These are phyloP conservation scores for Glycine soja DNA, from an alignment of 306 rosid genomes.

Conservation along the genomic window DNA sequence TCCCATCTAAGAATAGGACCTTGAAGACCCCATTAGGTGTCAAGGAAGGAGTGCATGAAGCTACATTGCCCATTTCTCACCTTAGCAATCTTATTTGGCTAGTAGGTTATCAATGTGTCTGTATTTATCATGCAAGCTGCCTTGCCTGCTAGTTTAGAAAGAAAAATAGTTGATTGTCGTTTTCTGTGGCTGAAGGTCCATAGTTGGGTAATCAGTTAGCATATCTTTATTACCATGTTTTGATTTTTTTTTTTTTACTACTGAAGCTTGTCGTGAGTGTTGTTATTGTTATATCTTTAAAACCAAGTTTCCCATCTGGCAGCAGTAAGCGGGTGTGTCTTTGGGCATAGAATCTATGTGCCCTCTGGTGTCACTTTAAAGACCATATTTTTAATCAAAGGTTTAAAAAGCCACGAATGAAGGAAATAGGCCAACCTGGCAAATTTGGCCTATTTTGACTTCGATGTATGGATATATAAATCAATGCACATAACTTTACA, in stretches of 20 bases:
- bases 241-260: conserved; percentile 10
- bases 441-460: conserved; percentile 47
- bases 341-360: conserved; percentile 13
- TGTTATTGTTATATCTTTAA: conserved; percentile 11
- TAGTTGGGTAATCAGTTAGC: conserved; percentile 52
- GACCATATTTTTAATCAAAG: conserved; percentile 7
- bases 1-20: conserved; percentile 67
- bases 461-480: conserved; percentile 24
- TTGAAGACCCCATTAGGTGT: conserved; percentile 54
- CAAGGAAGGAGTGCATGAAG: conserved; percentile 75
- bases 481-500: conserved; percentile 23
- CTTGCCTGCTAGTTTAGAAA: conserved; percentile 41
- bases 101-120: conserved; percentile 29
- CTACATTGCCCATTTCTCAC: conserved; percentile 72
- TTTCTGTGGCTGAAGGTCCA: conserved; percentile 41
- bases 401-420: conserved; percentile 46
- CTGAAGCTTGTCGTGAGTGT: conserved; percentile 42
- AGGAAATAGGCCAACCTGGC: conserved; percentile 52
- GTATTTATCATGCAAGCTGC: conserved; percentile 48
- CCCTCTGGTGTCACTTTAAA: not conserved
- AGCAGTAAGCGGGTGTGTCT: conserved; percentile 37
- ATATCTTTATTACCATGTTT: conserved; percentile 42
- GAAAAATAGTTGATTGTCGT: conserved; percentile 38
- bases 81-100: not conserved
- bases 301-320: conserved; percentile 51